These are phyloP conservation scores for Vachellia collinsii DNA, from an alignment of 306 rosid genomes.

Conservation along the genomic window DNA sequence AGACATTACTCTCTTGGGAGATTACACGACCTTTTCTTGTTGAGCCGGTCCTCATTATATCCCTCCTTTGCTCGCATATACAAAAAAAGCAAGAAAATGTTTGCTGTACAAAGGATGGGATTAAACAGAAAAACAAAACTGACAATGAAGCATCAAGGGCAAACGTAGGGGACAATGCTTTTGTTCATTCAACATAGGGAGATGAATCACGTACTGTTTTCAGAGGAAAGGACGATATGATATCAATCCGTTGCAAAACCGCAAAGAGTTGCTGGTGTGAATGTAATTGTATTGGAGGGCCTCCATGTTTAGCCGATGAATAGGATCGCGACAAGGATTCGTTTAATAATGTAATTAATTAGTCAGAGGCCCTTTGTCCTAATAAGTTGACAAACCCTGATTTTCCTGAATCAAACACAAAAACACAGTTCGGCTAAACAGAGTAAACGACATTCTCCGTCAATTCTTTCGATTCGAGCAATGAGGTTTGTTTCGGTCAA, in stretches of 20 bases:
- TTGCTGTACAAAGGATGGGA: slow-evolving; percentile 2
- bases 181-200: background rate
- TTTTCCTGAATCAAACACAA: too few species aligned
- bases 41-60: slow-evolving; percentile 45
- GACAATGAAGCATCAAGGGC: background rate
- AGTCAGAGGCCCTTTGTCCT: too few species aligned
- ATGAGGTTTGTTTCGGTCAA: too few species aligned
- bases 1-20: background rate
- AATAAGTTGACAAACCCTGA: too few species aligned
- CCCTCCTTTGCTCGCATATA: slow-evolving; percentile 33
- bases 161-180: background rate
- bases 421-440: too few species aligned
- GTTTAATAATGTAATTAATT: too few species aligned
- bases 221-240: background rate
- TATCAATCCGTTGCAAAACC: background rate
- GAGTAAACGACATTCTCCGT: too few species aligned
- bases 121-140: slow-evolving; percentile 4
- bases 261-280: background rate
- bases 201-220: background rate
- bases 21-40: slow-evolving; percentile 33
- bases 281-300: too few species aligned
- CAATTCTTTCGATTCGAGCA: too few species aligned
- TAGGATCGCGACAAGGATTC: too few species aligned
- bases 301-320: too few species aligned
- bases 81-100: background rate